Evolutionary conservation across 805 yeast species (phyloP), one percentile per base, ranked within the genome.

Genomic region (Komagataella phaffii): DNA sequence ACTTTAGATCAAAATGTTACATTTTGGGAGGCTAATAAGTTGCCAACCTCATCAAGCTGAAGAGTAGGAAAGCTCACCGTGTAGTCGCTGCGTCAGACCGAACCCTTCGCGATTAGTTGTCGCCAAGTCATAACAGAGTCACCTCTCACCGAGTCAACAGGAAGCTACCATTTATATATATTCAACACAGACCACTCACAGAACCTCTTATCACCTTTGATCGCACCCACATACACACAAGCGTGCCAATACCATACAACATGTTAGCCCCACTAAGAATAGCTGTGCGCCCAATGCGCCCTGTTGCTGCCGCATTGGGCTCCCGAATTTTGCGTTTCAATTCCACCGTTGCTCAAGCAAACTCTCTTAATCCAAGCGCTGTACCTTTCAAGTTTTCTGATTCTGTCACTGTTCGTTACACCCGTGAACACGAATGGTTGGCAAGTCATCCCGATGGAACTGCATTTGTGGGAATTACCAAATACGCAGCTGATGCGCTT

Each of bases 391-490:
- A 54, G 14, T 62, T 57, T 51, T 66, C 72, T 6, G 61, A 62
- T 17, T 82, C 83, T 47, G 61, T 66, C 53, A 63, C 67, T 14
- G 75, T 82, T 55, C 81, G 77, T 68, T 90, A 79, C 76, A 88
- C 98, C 8, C 69, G 74, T 51, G 96, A 93, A 63, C 99, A 91
- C 72, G 99, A 91, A 72, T 91, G 97, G 96, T 69, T 93, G 52
- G 90, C 96, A 3, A 74, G 81, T 52, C 95, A 86, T 65, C 77
- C 79, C 24, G 96, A 90, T 67, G 87, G 87, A 54, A 74, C 82
- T 46, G 85, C 91, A 1, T 89, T 83, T 60, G 74, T 91, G 52
- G 99, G 99, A 30, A 88, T 93, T 67, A 89, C 99, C 53, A 80
- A 79, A 61, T 90, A 93, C 64, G 99, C 99, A 17, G 84, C 96